Percentiles rank a stretch among this genome's conserved stretches.
Evolutionary conservation across 805 yeast genomes (phyloP).

Genomic region (Teunomyces gatunensis): DNA sequence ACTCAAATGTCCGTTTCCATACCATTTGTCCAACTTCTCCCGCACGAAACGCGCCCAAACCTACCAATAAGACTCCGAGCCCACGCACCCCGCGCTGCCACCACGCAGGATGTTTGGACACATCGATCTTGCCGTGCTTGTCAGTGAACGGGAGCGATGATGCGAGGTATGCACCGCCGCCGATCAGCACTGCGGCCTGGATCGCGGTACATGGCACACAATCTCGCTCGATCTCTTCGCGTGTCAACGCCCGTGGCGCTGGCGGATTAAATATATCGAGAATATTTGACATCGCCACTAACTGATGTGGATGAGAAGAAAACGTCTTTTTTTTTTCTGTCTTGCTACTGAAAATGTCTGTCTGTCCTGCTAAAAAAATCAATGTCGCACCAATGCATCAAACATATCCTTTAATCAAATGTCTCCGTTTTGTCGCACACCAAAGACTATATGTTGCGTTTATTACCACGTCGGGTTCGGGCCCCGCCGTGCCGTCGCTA

Average conservation of each 20-base stretch:
- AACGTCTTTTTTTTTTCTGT: neutral
- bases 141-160: slow-evolving; percentile 54
- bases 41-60: slow-evolving; percentile 60
- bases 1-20: slow-evolving; percentile 5
- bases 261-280: slow-evolving; percentile 52
- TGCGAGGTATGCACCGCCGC: slow-evolving; percentile 61
- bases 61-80: slow-evolving; percentile 53
- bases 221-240: slow-evolving; percentile 44
- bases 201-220: slow-evolving; percentile 71
- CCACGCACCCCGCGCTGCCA: slow-evolving; percentile 57
- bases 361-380: neutral
- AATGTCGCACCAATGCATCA: no score
- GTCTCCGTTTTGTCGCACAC: neutral
- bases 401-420: no score
- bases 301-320: no score
- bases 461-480: neutral
- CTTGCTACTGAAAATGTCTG: neutral
- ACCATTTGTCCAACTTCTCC: slow-evolving; percentile 45
- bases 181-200: slow-evolving; percentile 56
- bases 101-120: slow-evolving; percentile 49
- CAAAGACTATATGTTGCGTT: neutral
- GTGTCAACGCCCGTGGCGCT: slow-evolving; percentile 37
- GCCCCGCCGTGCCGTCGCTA: neutral
- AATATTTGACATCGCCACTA: slow-evolving; percentile 43
- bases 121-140: slow-evolving; percentile 36